Percentiles rank a stretch among this genome's conserved stretches.
phyloP scores from a whole-genome alignment of 768 basidiomycete species.

The Leucocoprinus leucothites region DNA sequence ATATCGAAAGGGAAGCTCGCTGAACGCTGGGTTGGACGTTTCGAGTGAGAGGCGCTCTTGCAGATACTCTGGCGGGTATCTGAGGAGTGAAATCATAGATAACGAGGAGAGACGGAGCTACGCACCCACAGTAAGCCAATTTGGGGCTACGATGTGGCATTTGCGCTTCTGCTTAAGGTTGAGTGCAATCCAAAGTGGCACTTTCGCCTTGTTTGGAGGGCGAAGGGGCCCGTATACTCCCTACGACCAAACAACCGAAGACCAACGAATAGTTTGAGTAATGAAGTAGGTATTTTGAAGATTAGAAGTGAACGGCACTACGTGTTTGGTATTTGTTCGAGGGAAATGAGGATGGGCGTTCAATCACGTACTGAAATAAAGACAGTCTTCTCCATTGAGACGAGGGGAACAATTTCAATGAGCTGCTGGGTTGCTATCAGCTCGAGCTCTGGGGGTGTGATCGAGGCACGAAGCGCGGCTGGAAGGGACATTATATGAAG shows the following conservation, averaged over 20 bases:
- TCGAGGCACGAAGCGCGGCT: slow-evolving; percentile 3
- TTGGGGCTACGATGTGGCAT: slow-evolving; percentile 87
- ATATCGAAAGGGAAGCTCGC: slow-evolving; percentile 81
- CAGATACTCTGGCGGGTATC: slow-evolving; percentile 61
- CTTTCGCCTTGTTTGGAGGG: slow-evolving; percentile 77
- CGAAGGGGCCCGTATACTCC: slow-evolving; percentile 91
- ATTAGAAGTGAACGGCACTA: slow-evolving; percentile 16
- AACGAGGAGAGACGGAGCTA: slow-evolving; percentile 3
- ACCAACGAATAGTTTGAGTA: neutral
- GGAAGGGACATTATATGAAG: slow-evolving; percentile 5
- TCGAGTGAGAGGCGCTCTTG: slow-evolving; percentile 74
- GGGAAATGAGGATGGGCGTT: slow-evolving; percentile 9
- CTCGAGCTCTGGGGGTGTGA: slow-evolving; percentile 16
- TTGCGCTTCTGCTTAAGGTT: slow-evolving; percentile 94
- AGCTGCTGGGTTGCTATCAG: slow-evolving; percentile 73
- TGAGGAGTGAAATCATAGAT: neutral
- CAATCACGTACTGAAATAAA: slow-evolving; percentile 73
- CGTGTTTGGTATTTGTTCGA: slow-evolving; percentile 14
- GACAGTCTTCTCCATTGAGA: slow-evolving; percentile 87
- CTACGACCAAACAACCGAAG: slow-evolving; percentile 33
- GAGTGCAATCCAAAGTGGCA: slow-evolving; percentile 97
- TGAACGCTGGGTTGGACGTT: slow-evolving; percentile 71
- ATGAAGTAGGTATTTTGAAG: too few relatives aligned
- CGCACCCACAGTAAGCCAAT: slow-evolving; percentile 86
- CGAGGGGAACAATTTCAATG: slow-evolving; percentile 83